phyloP scores from a whole-genome alignment of 352 stramenopile species.

The Phytopythium vexans region DNA sequence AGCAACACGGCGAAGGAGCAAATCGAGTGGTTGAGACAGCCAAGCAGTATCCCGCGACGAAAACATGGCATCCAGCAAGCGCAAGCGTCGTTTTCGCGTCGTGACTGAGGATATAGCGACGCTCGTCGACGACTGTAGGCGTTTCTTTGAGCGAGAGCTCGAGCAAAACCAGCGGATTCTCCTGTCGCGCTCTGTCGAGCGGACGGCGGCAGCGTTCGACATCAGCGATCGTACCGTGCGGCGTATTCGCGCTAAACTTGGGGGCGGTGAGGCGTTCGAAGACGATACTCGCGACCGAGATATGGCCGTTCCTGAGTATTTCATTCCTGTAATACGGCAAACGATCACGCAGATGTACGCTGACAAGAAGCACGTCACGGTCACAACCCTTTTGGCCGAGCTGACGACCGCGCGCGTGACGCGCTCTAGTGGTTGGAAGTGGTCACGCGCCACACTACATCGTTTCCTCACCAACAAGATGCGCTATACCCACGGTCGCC shows the following conservation, averaged over 20 bases:
- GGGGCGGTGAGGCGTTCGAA: neutral
- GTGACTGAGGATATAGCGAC: neutral
- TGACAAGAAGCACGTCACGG: neutral
- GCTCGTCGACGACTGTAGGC: neutral
- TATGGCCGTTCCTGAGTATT: neutral
- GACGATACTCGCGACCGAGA: neutral
- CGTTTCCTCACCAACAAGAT: constrained; percentile 10
- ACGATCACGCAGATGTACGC: neutral
- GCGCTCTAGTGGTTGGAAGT: constrained; percentile 13
- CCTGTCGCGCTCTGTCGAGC: neutral
- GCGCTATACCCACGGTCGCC: constrained; percentile 5
- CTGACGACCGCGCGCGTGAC: neutral
- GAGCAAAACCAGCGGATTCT: constrained; percentile 1
- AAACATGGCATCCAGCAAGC: neutral
- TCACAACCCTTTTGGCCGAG: neutral
- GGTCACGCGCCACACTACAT: constrained; percentile 10
- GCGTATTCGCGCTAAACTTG: neutral
- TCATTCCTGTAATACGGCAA: neutral
- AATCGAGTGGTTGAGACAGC: no score
- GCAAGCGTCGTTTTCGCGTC: constrained; percentile 1
- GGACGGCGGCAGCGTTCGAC: neutral
- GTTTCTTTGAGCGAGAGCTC: constrained; percentile 1
- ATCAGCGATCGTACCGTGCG: neutral
- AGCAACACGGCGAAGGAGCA: no score
- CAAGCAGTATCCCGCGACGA: neutral